Conservation (phyloP, 2,329 filamentous ascomycete genomes). For the Talaromyces pinophilus region DNA sequence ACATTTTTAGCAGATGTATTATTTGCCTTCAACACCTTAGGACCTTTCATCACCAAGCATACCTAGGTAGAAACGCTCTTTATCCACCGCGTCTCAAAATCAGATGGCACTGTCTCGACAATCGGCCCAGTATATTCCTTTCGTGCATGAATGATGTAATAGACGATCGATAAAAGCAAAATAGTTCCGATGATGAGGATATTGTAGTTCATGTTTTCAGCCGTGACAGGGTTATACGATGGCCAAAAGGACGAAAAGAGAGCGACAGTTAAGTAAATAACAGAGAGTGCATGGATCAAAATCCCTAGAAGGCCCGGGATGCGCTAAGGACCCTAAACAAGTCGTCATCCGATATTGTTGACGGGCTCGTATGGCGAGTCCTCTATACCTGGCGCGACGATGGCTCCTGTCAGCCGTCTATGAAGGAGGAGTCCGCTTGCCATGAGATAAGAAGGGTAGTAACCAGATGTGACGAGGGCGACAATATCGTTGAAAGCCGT, state of each 20-base stretch:
- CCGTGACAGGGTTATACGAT: constrained; percentile 35
- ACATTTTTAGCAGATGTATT: too few relatives aligned
- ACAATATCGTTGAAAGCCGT: constrained; percentile 56
- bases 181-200: constrained; percentile 48
- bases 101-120: constrained; percentile 29
- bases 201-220: constrained; percentile 52
- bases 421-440: too few relatives aligned
- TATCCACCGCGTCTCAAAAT: neutral
- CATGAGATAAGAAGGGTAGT: constrained; percentile 47
- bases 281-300: constrained; percentile 11
- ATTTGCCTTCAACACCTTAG: too few relatives aligned
- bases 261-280: constrained; percentile 9
- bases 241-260: constrained; percentile 30
- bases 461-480: constrained; percentile 51
- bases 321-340: constrained; percentile 17
- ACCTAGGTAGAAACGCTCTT: too few relatives aligned
- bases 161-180: constrained; percentile 50
- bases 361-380: constrained; percentile 6
- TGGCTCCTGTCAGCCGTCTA: too few relatives aligned
- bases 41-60: too few relatives aligned
- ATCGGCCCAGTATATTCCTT: constrained; percentile 52
- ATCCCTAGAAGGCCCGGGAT: constrained; percentile 11
- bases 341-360: constrained; percentile 3
- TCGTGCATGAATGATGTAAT: constrained; percentile 48
- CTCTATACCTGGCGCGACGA: too few relatives aligned